Percentiles rank a stretch among this genome's conserved stretches.
phyloP scores from a whole-genome alignment of 2,329 filamentous ascomycete genomes.

The Dissoconium aciculare region DNA sequence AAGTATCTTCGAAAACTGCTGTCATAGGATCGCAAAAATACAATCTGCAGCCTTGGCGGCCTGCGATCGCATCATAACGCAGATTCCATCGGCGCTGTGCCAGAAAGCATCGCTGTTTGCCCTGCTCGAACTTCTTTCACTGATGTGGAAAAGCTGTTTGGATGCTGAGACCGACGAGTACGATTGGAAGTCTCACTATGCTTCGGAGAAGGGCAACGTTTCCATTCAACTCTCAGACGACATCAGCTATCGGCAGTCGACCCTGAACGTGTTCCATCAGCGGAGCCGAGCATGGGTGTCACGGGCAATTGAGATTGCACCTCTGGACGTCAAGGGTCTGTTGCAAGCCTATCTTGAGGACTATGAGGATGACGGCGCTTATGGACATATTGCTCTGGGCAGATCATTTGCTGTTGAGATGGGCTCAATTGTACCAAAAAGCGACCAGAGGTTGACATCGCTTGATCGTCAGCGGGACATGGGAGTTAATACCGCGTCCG shows the following conservation, averaged over 20 bases:
- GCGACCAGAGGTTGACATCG: slow-evolving; percentile 71
- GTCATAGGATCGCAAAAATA: slow-evolving; percentile 81
- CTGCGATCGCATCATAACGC: slow-evolving; percentile 70
- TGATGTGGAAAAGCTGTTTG: slow-evolving; percentile 91
- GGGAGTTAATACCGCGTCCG: slow-evolving; percentile 79
- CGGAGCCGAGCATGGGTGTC: slow-evolving; percentile 70
- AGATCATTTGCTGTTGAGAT: slow-evolving; percentile 90
- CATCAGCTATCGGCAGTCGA: slow-evolving; percentile 65
- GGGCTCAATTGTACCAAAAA: slow-evolving; percentile 70
- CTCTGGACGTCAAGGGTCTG: slow-evolving; percentile 84
- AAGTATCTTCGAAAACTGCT: slow-evolving; percentile 72
- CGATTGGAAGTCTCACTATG: slow-evolving; percentile 67
- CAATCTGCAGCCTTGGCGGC: slow-evolving; percentile 73
- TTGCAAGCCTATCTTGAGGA: slow-evolving; percentile 93
- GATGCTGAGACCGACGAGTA: slow-evolving; percentile 93
- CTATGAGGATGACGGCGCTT: slow-evolving; percentile 78
- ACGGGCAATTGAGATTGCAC: slow-evolving; percentile 66
- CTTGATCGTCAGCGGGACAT: slow-evolving; percentile 61
- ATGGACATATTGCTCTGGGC: slow-evolving; percentile 82
- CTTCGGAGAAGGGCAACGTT: slow-evolving; percentile 61
- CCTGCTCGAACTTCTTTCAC: slow-evolving; percentile 73
- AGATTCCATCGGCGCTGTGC: slow-evolving; percentile 79
- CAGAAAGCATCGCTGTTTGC: slow-evolving; percentile 84
- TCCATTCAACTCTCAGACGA: slow-evolving; percentile 87
- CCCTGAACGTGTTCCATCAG: slow-evolving; percentile 61